Evolutionary conservation across 306 rosid species (phyloP).

Genomic region (Quercus gilva): DNA sequence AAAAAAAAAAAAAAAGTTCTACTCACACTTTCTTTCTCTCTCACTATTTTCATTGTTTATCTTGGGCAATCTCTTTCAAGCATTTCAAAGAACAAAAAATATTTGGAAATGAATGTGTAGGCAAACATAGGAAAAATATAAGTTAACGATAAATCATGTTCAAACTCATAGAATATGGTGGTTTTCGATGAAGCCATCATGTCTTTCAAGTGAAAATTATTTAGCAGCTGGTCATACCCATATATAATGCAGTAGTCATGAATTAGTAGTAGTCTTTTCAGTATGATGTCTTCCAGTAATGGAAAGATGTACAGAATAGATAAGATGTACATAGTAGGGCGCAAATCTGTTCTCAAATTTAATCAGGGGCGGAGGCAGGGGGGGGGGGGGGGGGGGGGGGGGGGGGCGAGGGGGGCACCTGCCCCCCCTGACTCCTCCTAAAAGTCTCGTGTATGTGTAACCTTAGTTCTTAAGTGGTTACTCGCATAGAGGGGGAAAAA

Average conservation of each 20-base stretch:
- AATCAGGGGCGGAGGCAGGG: no score
- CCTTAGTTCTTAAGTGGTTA: no score
- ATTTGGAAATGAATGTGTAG: background rate
- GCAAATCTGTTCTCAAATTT: background rate
- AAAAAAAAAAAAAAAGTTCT: no score
- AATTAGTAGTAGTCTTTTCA: background rate
- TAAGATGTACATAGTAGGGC: background rate
- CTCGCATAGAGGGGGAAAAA: no score
- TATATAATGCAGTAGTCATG: background rate
- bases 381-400: no score
- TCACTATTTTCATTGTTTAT: no score
- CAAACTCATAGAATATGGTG: background rate
- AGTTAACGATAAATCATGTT: background rate
- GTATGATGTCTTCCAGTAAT: background rate
- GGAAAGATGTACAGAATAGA: background rate
- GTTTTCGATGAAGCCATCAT: background rate
- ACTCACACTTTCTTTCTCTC: no score
- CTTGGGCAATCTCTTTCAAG: no score
- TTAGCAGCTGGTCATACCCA: background rate
- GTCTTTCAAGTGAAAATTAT: background rate
- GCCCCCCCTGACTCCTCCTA: no score
- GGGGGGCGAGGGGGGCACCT: no score
- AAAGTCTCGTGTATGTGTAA: no score
- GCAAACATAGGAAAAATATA: background rate
- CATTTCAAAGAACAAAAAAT: no score